Percentiles rank a stretch among this genome's conserved stretches.
Evolutionary conservation across 441 rosid species (phyloP).

Genomic region (Adansonia gregorii): DNA sequence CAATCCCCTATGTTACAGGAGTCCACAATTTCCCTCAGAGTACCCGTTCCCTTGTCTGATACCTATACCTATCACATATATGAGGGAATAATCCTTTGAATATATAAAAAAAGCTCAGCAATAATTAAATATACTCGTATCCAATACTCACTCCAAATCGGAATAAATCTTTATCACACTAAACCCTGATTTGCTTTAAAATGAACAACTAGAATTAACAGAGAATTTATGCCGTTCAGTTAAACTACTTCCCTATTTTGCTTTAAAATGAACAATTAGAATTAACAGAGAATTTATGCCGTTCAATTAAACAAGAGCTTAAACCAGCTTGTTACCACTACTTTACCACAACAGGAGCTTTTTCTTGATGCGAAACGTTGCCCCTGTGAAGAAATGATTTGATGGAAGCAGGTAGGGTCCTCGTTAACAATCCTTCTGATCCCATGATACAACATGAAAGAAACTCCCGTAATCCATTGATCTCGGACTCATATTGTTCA

Average conservation of each 20-base stretch:
- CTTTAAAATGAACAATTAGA: neutral
- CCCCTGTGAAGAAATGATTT: conserved; percentile 30
- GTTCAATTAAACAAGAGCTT: neutral
- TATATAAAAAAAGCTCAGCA: neutral
- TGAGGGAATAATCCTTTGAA: too few species aligned
- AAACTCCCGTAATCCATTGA: conserved; percentile 51
- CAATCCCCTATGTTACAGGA: too few species aligned
- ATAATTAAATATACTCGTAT: neutral
- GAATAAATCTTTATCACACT: neutral
- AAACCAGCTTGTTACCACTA: conserved; percentile 6
- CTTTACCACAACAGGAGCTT: conserved; percentile 14
- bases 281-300: neutral
- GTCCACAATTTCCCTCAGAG: too few species aligned
- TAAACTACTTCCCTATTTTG: neutral
- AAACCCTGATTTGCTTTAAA: neutral
- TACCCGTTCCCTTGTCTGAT: too few species aligned
- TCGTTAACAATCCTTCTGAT: conserved; percentile 35
- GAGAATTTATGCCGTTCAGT: neutral
- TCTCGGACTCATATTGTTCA: conserved; percentile 79
- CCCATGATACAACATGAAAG: conserved; percentile 35
- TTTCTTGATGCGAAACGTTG: conserved; percentile 25
- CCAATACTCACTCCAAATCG: neutral
- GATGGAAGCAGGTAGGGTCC: conserved; percentile 43
- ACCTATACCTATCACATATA: too few species aligned
- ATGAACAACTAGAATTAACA: neutral